These are phyloP conservation scores for Eimeria necatrix DNA, from an alignment of 169 alveolate genomes.

Conservation along the genomic window DNA sequence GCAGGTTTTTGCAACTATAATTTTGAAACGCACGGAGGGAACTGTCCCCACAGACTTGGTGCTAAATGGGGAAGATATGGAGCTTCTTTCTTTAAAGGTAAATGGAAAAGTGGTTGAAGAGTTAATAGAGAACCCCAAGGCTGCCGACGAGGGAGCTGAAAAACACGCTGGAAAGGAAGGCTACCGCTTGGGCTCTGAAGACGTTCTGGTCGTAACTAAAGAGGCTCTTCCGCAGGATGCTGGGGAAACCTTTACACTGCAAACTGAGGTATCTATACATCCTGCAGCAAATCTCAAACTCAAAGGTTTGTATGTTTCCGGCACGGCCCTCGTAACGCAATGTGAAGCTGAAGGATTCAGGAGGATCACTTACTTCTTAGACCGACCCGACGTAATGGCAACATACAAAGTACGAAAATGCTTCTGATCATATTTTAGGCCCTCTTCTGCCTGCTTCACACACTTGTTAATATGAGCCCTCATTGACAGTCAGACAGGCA, in stretches of 20 bases:
- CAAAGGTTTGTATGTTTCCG: conserved; percentile 89
- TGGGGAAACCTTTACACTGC: conserved; percentile 82
- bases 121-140: conserved; percentile 87
- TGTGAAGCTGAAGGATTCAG: conserved; percentile 96
- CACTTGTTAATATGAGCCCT: too few species aligned
- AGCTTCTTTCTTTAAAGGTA: conserved; percentile 87
- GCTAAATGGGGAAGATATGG: conserved; percentile 93
- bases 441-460: too few species aligned
- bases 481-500: too few species aligned
- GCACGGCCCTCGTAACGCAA: conserved; percentile 93
- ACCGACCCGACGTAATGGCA: conserved; percentile 95
- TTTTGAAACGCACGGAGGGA: conserved; percentile 69
- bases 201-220: conserved; percentile 78
- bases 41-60: conserved; percentile 89
- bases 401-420: conserved; percentile 83
- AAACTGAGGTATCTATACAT: conserved; percentile 82
- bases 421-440: neutral
- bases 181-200: conserved; percentile 81
- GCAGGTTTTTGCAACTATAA: conserved; percentile 62
- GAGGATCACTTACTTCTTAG: conserved; percentile 93
- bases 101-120: conserved; percentile 88
- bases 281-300: conserved; percentile 84
- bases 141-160: conserved; percentile 80
- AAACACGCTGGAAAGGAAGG: conserved; percentile 34
- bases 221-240: conserved; percentile 80